These are phyloP conservation scores for Talaromyces pinophilus DNA, from an alignment of 2,329 filamentous ascomycete species.

Conservation along the genomic window DNA sequence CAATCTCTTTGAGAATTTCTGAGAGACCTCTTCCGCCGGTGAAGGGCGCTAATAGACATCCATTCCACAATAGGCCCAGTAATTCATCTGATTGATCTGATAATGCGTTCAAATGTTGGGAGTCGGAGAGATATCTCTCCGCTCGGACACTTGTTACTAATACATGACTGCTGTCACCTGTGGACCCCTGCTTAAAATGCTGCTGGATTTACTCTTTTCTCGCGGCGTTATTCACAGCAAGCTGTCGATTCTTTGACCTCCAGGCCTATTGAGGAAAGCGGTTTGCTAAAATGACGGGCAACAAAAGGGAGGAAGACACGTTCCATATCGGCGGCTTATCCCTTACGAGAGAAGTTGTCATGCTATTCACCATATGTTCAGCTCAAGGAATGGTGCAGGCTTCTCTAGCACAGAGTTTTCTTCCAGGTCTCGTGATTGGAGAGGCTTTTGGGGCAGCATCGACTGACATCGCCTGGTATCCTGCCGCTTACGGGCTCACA, in stretches of 20 bases:
- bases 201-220: background rate
- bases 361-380: background rate
- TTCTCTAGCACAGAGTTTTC: background rate
- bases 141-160: background rate
- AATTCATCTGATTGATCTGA: too few relatives aligned
- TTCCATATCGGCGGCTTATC: background rate
- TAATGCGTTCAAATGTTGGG: background rate
- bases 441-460: background rate
- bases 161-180: background rate
- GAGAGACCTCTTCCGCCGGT: too few relatives aligned
- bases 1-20: too few relatives aligned
- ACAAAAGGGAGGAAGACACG: background rate
- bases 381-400: background rate
- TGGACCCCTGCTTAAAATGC: background rate
- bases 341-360: background rate
- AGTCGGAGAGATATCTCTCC: background rate
- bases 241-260: background rate
- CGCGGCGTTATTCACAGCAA: background rate
- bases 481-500: background rate
- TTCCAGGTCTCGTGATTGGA: background rate
- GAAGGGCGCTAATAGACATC: too few relatives aligned
- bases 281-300: background rate
- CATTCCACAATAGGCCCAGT: too few relatives aligned
- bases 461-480: background rate
- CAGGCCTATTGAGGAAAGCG: background rate